phyloP scores from a whole-genome alignment of 2,329 filamentous ascomycete species.

The Pseudogymnoascus sp. region DNA sequence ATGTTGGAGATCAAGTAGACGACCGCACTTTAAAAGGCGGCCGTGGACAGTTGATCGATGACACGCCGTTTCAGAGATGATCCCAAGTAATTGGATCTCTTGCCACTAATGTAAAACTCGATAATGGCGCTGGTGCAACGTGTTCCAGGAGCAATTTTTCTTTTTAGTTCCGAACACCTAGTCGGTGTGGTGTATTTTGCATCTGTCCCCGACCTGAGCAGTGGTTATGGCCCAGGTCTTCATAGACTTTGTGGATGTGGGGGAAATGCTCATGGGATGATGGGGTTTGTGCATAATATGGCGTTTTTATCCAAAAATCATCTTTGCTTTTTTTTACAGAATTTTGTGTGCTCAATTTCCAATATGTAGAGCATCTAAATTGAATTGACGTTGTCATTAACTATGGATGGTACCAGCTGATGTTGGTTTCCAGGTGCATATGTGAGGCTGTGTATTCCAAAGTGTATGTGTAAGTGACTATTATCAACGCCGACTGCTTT shows the following conservation, averaged over 20 bases:
- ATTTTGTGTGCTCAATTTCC: slow-evolving; percentile 8
- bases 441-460: background rate
- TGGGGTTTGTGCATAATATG: slow-evolving; percentile 28
- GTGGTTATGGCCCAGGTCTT: slow-evolving; percentile 17
- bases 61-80: background rate
- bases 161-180: background rate
- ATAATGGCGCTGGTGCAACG: slow-evolving; percentile 2
- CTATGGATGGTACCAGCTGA: background rate
- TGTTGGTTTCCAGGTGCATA: background rate
- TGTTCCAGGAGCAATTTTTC: background rate
- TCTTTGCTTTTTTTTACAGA: slow-evolving; percentile 15
- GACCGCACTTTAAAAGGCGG: background rate
- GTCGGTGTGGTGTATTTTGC: slow-evolving; percentile 23
- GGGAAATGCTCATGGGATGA: slow-evolving; percentile 25
- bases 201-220: slow-evolving; percentile 29
- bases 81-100: background rate
- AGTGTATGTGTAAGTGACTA: background rate
- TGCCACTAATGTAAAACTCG: slow-evolving; percentile 9
- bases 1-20: slow-evolving; percentile 73
- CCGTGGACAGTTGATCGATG: background rate
- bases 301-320: slow-evolving; percentile 28
- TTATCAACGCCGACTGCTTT: background rate
- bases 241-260: slow-evolving; percentile 1
- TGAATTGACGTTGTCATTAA: background rate
- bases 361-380: background rate